A percentile compares a stretch with the other conserved stretches of the same genome.
Conservation (phyloP, 352 stramenopile genomes). For the Phytophthora crassamura region DNA sequence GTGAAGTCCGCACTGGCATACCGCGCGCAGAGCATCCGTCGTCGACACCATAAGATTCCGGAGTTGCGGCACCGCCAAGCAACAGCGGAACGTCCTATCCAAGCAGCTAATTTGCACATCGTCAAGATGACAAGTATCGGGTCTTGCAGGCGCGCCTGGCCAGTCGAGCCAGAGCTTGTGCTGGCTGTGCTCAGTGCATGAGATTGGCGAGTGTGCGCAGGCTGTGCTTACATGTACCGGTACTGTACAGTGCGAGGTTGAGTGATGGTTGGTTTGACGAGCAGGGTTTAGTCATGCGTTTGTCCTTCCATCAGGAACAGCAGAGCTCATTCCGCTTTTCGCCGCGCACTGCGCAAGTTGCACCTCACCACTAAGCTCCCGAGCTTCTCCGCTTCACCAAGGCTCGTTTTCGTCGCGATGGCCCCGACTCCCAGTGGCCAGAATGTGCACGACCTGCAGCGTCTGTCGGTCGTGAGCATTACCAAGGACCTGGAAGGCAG, state of each 20-base stretch:
- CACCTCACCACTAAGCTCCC: constrained; percentile 7
- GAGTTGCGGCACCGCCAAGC: constrained; percentile 2
- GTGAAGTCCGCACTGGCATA: no score
- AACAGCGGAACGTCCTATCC: constrained; percentile 7
- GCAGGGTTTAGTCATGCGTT: constrained; percentile 10
- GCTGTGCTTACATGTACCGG: no score
- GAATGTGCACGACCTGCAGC: constrained; percentile 43
- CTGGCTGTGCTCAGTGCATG: constrained; percentile 30
- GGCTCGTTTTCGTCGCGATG: constrained; percentile 21
- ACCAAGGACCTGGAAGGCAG: constrained; percentile 29
- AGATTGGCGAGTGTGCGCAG: constrained; percentile 28
- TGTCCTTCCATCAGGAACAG: constrained; percentile 17
- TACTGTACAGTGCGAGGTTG: no score
- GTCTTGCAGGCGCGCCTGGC: constrained; percentile 9
- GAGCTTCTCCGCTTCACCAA: constrained; percentile 4
- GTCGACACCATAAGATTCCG: constrained; percentile 23
- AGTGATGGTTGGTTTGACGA: constrained; percentile 14
- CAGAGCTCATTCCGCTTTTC: constrained; percentile 33
- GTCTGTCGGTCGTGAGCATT: constrained; percentile 46
- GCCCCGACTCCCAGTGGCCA: constrained; percentile 24
- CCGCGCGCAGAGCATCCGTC: constrained; percentile 11
- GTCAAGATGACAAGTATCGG: constrained; percentile 15
- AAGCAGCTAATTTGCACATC: constrained; percentile 20
- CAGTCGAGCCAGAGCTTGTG: constrained; percentile 25
- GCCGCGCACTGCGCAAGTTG: constrained; percentile 17